A percentile compares a stretch with the other conserved stretches of the same genome.
phyloP scores from a whole-genome alignment of 768 basidiomycete genomes.

The Pholiota microspora region DNA sequence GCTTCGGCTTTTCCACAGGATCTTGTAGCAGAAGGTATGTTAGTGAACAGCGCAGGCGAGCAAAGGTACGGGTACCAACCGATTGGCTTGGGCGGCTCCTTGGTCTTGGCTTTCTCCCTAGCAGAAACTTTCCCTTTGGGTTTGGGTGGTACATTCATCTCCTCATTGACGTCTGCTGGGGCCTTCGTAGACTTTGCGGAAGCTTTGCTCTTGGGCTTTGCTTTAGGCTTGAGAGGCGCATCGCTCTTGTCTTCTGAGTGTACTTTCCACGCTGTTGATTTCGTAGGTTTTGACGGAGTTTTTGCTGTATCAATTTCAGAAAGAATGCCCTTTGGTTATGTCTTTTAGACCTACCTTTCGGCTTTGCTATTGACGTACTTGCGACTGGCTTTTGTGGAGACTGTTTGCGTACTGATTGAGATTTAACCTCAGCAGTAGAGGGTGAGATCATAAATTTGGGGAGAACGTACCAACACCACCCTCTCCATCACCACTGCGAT shows the following conservation, averaged over 20 bases:
- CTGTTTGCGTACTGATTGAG: background rate
- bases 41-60: no score
- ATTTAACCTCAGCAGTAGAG: background rate
- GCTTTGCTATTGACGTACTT: conserved; percentile 2
- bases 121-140: background rate
- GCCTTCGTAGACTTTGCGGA: background rate
- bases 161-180: background rate
- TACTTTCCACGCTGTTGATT: background rate
- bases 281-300: background rate
- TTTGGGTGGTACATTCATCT: background rate
- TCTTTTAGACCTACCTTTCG: background rate
- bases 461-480: background rate
- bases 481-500: background rate
- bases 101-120: background rate
- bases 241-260: background rate
- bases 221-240: background rate
- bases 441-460: background rate
- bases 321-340: no score
- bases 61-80: background rate
- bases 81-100: background rate
- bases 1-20: background rate
- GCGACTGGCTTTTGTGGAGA: conserved; percentile 9
- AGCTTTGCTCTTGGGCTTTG: background rate
- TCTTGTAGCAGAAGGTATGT: background rate
- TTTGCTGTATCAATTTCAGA: background rate